A percentile compares a stretch with the other conserved stretches of the same genome.
These are phyloP conservation scores for Papiliotrema laurentii DNA, from an alignment of 1,284 basidiomycete genomes.

Conservation along the genomic window DNA sequence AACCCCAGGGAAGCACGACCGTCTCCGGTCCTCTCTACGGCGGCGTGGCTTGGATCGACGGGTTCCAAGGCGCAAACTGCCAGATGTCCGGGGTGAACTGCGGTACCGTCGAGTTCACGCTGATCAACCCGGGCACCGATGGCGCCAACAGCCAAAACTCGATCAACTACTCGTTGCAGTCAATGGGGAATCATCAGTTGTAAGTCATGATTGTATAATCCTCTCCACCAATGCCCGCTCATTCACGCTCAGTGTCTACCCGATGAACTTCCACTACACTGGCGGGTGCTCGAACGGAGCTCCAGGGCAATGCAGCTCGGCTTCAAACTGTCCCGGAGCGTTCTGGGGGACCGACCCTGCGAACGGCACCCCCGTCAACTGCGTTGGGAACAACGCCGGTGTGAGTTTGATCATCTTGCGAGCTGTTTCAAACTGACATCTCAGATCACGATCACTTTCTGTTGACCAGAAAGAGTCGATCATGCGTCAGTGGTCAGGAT, in stretches of 20 bases:
- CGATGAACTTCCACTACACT: slow-evolving; percentile 16
- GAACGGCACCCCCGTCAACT: slow-evolving; percentile 14
- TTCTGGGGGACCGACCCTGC: slow-evolving; percentile 13
- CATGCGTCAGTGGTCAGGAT: too few relatives aligned
- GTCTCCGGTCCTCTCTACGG: slow-evolving; percentile 15
- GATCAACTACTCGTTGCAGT: slow-evolving; percentile 18
- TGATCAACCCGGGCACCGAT: slow-evolving; percentile 13
- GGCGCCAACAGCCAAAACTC: slow-evolving; percentile 8
- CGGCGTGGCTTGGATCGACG: slow-evolving; percentile 19
- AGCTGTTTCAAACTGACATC: neutral
- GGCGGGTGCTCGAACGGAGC: slow-evolving; percentile 7
- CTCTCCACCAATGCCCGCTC: neutral
- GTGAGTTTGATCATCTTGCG: slow-evolving; percentile 11
- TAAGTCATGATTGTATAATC: slow-evolving; percentile 1
- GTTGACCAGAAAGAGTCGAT: neutral
- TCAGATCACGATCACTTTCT: neutral
- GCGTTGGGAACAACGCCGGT: slow-evolving; percentile 13
- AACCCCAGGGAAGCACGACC: slow-evolving; percentile 5
- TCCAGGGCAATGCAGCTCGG: slow-evolving; percentile 13
- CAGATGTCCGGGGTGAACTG: slow-evolving; percentile 17
- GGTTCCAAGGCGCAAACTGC: slow-evolving; percentile 11
- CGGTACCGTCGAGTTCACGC: slow-evolving; percentile 24
- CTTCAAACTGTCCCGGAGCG: slow-evolving; percentile 15
- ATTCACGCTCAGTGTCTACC: slow-evolving; percentile 10
- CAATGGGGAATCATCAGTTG: slow-evolving; percentile 14